A percentile compares a stretch with the other conserved stretches of the same genome.
These are phyloP conservation scores for Schoenoplectus tabernaemontani DNA, from an alignment of 202 grass and related monocot genomes.

Conservation along the genomic window DNA sequence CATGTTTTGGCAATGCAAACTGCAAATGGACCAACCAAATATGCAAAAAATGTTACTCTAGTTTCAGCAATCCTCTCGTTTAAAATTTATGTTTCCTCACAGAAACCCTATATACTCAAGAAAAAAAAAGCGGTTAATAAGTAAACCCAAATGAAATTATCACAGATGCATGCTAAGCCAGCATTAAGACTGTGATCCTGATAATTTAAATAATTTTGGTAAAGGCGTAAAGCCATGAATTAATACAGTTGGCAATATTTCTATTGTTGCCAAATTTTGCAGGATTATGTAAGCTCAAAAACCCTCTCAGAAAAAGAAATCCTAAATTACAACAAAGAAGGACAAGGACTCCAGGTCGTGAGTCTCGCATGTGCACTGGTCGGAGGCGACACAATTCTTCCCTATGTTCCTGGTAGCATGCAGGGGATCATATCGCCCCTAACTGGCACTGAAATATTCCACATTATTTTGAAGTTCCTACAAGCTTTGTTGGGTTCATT, in stretches of 20 bases:
- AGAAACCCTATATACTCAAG: background rate
- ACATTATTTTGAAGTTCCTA: constrained; percentile 29
- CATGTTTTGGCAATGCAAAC: background rate
- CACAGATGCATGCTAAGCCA: background rate
- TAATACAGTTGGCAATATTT: background rate
- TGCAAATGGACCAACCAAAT: background rate
- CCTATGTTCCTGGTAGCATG: constrained; percentile 9
- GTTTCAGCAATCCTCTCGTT: background rate
- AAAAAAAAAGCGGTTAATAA: background rate
- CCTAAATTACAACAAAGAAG: constrained; percentile 31
- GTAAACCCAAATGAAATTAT: background rate
- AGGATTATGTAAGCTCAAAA: constrained; percentile 19
- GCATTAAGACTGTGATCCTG: background rate
- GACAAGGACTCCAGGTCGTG: constrained; percentile 39
- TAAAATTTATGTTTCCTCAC: background rate
- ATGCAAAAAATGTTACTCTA: background rate
- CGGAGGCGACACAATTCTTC: constrained; percentile 48
- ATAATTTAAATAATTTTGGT: background rate
- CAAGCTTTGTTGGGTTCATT: constrained; percentile 55
- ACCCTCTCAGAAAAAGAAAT: constrained; percentile 47
- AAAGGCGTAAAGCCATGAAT: background rate
- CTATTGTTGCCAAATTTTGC: background rate
- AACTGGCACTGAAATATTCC: background rate
- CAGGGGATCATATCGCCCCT: constrained; percentile 26
- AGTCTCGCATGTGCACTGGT: constrained; percentile 41